Evolutionary conservation across 139 green algal genomes (phyloP), one percentile per base, ranked within the genome.

Genomic region (Chlorella sp.): DNA sequence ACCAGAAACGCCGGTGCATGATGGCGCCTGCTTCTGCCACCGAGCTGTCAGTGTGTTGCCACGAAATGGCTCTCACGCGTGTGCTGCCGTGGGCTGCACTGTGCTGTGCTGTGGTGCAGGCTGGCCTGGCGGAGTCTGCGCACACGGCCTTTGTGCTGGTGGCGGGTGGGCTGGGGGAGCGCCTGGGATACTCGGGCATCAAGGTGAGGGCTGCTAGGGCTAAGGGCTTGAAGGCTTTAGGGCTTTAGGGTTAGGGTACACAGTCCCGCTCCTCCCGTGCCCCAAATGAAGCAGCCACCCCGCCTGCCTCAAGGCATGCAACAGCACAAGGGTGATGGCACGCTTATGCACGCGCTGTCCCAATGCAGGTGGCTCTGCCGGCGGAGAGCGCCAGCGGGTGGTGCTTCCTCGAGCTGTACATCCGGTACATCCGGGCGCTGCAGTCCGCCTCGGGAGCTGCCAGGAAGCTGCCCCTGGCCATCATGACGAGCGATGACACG

Each of bases 401-500:
- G 20, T 93, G 77, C 79, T 99, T 97, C 83, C 86, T 99, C 50
- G 76, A 97, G 85, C 78, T 93, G 29, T 99, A 99, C 80, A 83
- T 91, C 33, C 93, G 67, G 27, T 83, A 60, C 77, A 97, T 99
- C 61, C 77, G 97, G 71, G 94, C 93, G 4, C 82, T 98, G 50
- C 62, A 83, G 81, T 71, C 67, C 0, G 74, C 78, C 4, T 35
- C 66, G 34, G 76, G 62, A 29, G 35, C 63, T 27, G 36, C 65
- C 31, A 74, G 71, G 29, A 66, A 22, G 20, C 87, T 98, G 65
- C 95, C 95, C 3, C 83, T 99, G 35, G 92, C 87, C 51, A 98
- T 99, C 82, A 99, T 99, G 95, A 99, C 95, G 0, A 94, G 84
- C 1, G 95, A 94, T 61, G 95, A 99, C 87, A 99, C 95, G 2